These are phyloP conservation scores for Spathaspora girioi DNA, from an alignment of 805 yeast species.

Conservation along the genomic window DNA sequence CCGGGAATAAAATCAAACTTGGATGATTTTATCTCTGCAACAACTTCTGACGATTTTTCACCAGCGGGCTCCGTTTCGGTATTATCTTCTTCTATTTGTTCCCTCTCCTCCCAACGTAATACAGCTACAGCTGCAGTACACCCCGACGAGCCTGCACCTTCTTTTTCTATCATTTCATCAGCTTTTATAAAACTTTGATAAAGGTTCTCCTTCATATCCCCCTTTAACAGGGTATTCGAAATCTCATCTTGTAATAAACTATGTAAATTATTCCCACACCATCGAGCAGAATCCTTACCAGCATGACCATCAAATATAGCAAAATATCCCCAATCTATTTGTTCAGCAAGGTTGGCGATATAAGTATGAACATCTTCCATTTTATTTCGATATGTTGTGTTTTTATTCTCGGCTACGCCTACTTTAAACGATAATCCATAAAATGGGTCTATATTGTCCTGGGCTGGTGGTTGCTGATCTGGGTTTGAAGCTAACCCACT, in stretches of 20 bases:
- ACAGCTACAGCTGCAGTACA: constrained; percentile 96
- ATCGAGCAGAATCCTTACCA: constrained; percentile 86
- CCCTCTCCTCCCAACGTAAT: constrained; percentile 69
- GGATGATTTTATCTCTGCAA: too few relatives aligned
- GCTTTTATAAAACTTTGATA: constrained; percentile 70
- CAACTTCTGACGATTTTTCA: too few relatives aligned
- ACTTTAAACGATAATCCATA: constrained; percentile 67
- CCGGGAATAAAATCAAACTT: constrained; percentile 47
- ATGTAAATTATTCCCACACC: constrained; percentile 90
- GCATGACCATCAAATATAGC: constrained; percentile 98
- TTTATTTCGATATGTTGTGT: constrained; percentile 71
- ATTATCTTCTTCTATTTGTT: not conserved
- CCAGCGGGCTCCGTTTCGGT: not conserved
- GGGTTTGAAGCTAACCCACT: not conserved
- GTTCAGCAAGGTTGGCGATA: constrained; percentile 87
- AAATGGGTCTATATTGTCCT: constrained; percentile 39
- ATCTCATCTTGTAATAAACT: constrained; percentile 59
- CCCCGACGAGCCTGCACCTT: constrained; percentile 73
- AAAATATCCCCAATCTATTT: constrained; percentile 91
- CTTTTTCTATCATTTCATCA: constrained; percentile 61
- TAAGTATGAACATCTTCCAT: constrained; percentile 98
- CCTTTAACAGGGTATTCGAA: constrained; percentile 1
- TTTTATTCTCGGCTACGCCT: constrained; percentile 90
- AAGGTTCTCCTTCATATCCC: constrained; percentile 62
- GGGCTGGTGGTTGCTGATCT: not conserved